Base-by-base conservation (phyloP, 2,329 filamentous ascomycete species). In the Blastomyces emzantsi region DNA sequence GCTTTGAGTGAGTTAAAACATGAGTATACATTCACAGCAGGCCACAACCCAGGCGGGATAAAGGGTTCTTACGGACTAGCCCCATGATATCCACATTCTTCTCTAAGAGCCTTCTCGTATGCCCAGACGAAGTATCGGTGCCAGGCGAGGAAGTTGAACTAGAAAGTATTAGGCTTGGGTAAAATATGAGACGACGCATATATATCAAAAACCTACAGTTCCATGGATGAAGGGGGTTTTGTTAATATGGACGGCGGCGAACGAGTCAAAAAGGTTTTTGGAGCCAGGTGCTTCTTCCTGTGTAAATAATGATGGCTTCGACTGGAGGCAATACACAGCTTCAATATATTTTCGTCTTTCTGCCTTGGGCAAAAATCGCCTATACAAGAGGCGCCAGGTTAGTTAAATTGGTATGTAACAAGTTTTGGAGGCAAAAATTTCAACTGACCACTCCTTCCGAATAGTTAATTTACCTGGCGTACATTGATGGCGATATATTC, bases 71-170 rank as follows among this genome's bases (percentile, higher is more conserved):
- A 62, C 61, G 61, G 61, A 11, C 51, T 56, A 30, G 69, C 69
- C 2, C 76, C 77, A 13, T 66, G 68, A 66, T 78, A 79, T 30
- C 73, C 73, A 59, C 78, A 79, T 65, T 78, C 73, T 4, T 77
- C 68, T 51, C 71, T 70, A 4, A 79, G 70, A 9, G 72, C 72
- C 63, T 72, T 69, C 63, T 79, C 78, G 63, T 75, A 77, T 15
- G 73, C 67, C 43, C 65, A 70, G 45, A 73, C 66, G 64, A 74
- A 76, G 60, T 74, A 75, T 39, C 77, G 73, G 64, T 78, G 77
- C 74, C 75, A 77, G 41, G 71, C 67, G 43, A 78, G 69, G 52
- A 70, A 69, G 28, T 59, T 56, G 30, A 54, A 47, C 52, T 64
- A 25, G 15, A 47, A 54, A 36, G 7, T 33, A 39, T 63, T 63